phyloP scores from a whole-genome alignment of 1,284 basidiomycete genomes.

The Leccinum angustisporum region DNA sequence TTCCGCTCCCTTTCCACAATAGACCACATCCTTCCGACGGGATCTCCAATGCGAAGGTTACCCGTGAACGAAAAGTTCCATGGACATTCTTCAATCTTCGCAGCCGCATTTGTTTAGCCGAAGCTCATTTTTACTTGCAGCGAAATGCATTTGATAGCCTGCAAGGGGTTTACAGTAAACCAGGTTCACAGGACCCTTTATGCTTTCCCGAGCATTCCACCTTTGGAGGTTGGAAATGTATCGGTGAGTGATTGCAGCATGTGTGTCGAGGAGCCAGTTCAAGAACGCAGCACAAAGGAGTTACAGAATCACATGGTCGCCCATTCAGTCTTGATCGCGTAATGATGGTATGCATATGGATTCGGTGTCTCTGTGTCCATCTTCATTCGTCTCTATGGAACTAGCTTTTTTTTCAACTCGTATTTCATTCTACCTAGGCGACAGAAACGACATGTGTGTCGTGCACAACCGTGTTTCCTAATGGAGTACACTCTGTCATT shows the following conservation, averaged over 20 bases:
- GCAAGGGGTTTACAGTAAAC: neutral
- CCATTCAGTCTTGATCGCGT: neutral
- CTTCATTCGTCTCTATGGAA: neutral
- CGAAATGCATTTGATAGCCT: neutral
- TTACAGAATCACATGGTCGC: neutral
- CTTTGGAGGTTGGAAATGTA: neutral
- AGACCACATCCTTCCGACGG: neutral
- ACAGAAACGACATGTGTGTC: neutral
- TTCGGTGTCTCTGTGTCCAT: neutral
- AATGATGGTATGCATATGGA: neutral
- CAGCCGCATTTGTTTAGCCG: neutral
- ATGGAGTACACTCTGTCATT: neutral
- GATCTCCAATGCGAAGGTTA: neutral
- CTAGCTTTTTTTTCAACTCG: neutral
- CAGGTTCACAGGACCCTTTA: neutral
- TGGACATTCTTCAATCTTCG: neutral
- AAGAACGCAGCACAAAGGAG: neutral
- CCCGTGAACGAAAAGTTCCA: neutral
- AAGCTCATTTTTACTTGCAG: neutral
- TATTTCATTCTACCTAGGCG: neutral
- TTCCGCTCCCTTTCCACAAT: too few relatives aligned
- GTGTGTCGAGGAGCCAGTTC: neutral
- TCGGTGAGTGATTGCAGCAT: neutral
- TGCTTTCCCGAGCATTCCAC: neutral
- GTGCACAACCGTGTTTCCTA: neutral